Evolutionary conservation across 139 green algal genomes (phyloP).

Genomic region (Edaphochlamys debaryana): DNA sequence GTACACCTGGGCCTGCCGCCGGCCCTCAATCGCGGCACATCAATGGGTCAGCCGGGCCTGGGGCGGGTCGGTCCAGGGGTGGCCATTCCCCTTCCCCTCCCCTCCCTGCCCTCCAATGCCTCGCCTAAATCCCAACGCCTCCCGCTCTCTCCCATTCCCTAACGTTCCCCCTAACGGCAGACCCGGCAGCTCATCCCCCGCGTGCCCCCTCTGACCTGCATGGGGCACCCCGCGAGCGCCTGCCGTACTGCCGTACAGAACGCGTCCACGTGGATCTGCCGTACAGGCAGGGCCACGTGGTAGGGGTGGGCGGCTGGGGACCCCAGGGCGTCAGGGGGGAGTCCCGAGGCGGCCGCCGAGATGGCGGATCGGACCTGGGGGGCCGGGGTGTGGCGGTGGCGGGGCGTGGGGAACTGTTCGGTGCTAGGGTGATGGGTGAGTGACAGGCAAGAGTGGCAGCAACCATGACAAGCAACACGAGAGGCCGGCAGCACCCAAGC

Average conservation of each 20-base stretch:
- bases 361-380: slow-evolving; percentile 17
- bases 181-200: background rate
- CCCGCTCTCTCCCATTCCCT: too few relatives aligned
- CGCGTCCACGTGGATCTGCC: background rate
- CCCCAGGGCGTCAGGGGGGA: slow-evolving; percentile 11
- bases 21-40: too few relatives aligned
- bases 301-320: background rate
- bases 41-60: too few relatives aligned
- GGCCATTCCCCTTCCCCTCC: too few relatives aligned
- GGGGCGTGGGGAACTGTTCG: background rate
- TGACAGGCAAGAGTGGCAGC: too few relatives aligned
- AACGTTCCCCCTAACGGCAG: background rate
- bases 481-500: too few relatives aligned
- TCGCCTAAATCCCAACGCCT: too few relatives aligned
- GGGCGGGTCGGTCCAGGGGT: too few relatives aligned
- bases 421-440: background rate
- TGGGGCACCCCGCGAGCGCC: background rate
- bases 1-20: too few relatives aligned
- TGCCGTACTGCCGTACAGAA: background rate
- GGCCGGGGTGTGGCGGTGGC: background rate
- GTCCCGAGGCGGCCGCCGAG: background rate
- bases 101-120: too few relatives aligned
- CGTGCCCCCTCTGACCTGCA: background rate
- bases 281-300: slow-evolving; percentile 10
- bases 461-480: too few relatives aligned